Percentiles rank a stretch among this genome's conserved stretches.
These are phyloP conservation scores for Coemansia sp. DNA, from an alignment of 192 early-diverging fungal species.

Conservation along the genomic window DNA sequence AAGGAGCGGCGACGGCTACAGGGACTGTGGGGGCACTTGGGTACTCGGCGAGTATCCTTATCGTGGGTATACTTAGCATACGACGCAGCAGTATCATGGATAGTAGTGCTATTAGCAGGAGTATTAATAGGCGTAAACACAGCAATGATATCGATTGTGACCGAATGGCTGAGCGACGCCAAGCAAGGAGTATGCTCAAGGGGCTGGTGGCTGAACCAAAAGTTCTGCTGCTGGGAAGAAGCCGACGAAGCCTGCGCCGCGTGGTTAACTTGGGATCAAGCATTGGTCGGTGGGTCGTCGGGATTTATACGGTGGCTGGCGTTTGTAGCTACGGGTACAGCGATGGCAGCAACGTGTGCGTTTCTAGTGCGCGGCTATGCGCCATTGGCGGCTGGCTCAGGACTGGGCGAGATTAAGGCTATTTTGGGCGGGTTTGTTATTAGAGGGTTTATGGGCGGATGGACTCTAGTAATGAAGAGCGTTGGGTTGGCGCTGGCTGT, in stretches of 20 bases:
- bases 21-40: neutral
- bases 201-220: constrained; percentile 90
- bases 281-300: constrained; percentile 52
- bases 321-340: constrained; percentile 75
- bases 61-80: constrained; percentile 53
- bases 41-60: neutral
- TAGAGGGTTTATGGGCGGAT: constrained; percentile 86
- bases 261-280: constrained; percentile 78
- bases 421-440: constrained; percentile 93
- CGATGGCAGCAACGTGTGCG: constrained; percentile 75
- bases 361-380: constrained; percentile 76
- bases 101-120: constrained; percentile 82
- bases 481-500: constrained; percentile 77
- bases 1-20: constrained; percentile 58
- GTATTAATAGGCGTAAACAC: constrained; percentile 81
- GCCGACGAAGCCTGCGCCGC: constrained; percentile 61
- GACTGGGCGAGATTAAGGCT: constrained; percentile 90
- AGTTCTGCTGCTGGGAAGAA: constrained; percentile 89
- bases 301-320: constrained; percentile 77
- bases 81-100: constrained; percentile 83
- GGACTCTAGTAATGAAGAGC: constrained; percentile 86
- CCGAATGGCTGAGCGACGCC: constrained; percentile 90
- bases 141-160: constrained; percentile 86
- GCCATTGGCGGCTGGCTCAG: constrained; percentile 94
- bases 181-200: constrained; percentile 81